Conservation (phyloP, 257 asterid species). For the Thymus mandschuricus region DNA sequence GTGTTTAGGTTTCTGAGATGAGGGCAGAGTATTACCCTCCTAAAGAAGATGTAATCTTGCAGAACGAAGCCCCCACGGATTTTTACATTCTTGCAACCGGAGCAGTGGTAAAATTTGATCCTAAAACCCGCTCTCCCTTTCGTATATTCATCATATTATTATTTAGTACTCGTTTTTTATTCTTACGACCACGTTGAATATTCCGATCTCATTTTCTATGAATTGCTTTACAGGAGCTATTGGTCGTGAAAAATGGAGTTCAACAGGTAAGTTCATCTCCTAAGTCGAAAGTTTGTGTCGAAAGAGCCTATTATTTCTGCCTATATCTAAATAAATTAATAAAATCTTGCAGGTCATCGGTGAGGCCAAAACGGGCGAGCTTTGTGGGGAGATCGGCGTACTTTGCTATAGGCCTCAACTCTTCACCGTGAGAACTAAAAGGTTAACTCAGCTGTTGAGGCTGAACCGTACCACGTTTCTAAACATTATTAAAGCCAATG, state of each 20-base stretch:
- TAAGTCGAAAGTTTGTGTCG: too few relatives aligned
- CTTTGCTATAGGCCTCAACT: constrained; percentile 89
- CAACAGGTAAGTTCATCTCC: constrained; percentile 65
- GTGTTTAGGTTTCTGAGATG: constrained; percentile 60
- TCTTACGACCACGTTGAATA: not conserved
- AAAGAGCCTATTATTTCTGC: not conserved
- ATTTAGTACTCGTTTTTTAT: not conserved
- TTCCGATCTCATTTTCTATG: constrained; percentile 11
- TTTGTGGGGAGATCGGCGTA: constrained; percentile 92
- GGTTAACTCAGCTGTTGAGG: constrained; percentile 77
- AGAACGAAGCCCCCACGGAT: constrained; percentile 68
- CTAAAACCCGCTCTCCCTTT: not conserved
- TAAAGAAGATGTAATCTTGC: constrained; percentile 65
- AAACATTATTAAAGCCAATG: constrained; percentile 83
- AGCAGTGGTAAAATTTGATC: constrained; percentile 52
- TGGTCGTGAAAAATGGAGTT: constrained; percentile 49
- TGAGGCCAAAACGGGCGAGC: constrained; percentile 78
- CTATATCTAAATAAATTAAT: too few relatives aligned
- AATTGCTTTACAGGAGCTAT: constrained; percentile 47
- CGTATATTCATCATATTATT: too few relatives aligned
- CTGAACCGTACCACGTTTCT: constrained; percentile 75
- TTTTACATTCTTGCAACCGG: constrained; percentile 57
- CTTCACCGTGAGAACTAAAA: constrained; percentile 82
- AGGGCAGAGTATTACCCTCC: constrained; percentile 68
- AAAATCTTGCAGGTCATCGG: constrained; percentile 66